Percentiles rank a stretch among this genome's conserved stretches.
These are phyloP conservation scores for Debaryomyces tyrocola DNA, from an alignment of 805 yeast genomes.

Conservation along the genomic window DNA sequence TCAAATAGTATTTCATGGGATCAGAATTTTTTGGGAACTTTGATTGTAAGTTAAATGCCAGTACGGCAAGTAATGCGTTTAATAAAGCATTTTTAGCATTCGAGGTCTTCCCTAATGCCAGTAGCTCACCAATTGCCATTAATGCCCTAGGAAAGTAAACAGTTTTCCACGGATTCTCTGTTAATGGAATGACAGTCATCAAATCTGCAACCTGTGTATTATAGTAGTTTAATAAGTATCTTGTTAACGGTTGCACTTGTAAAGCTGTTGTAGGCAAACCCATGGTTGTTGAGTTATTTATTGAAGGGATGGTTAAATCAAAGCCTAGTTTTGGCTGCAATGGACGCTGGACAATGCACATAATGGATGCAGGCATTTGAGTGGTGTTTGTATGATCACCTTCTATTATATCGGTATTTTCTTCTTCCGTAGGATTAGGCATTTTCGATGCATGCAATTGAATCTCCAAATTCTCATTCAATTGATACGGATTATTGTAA, in stretches of 20 bases:
- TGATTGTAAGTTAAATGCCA: conserved; percentile 77
- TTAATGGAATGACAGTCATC: conserved; percentile 69
- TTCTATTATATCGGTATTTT: conserved; percentile 32
- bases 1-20: conserved; percentile 65
- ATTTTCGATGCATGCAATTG: conserved; percentile 42
- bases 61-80: conserved; percentile 76
- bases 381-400: conserved; percentile 34
- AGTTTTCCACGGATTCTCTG: conserved; percentile 85
- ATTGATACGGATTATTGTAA: conserved; percentile 40
- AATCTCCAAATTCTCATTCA: conserved; percentile 39
- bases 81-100: conserved; percentile 74
- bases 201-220: conserved; percentile 74
- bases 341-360: conserved; percentile 46
- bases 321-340: conserved; percentile 44
- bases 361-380: conserved; percentile 53
- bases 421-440: conserved; percentile 24
- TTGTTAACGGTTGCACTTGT: conserved; percentile 65
- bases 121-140: conserved; percentile 77
- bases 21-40: conserved; percentile 66
- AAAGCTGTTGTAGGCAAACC: conserved; percentile 61
- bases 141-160: conserved; percentile 84
- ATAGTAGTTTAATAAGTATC: conserved; percentile 72
- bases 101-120: conserved; percentile 71
- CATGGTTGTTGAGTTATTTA: conserved; percentile 13
- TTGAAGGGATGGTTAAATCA: conserved; percentile 33